A percentile compares a stretch with the other conserved stretches of the same genome.
Conservation (phyloP, 495 filamentous ascomycete genomes). For the Hyaloscypha variabilis region DNA sequence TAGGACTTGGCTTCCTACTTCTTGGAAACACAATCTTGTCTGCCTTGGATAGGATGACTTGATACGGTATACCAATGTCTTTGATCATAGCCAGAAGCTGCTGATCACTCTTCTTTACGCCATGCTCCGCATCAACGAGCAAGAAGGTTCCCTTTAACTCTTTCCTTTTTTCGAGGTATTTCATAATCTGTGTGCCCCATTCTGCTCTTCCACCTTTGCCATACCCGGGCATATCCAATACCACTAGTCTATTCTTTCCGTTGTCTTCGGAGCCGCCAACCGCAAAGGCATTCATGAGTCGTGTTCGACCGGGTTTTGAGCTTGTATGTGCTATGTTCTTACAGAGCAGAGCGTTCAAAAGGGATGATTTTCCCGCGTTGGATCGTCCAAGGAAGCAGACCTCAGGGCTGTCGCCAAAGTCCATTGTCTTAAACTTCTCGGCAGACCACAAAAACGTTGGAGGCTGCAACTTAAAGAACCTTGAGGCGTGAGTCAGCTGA, state of each 20-base stretch:
- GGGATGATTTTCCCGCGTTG: conserved; percentile 89
- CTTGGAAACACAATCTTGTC: conserved; percentile 54
- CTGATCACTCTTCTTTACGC: conserved; percentile 74
- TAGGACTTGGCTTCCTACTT: conserved; percentile 17
- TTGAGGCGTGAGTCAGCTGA: conserved; percentile 58
- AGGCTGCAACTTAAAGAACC: conserved; percentile 63
- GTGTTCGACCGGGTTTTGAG: conserved; percentile 74
- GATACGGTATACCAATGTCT: conserved; percentile 64
- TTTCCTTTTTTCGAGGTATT: conserved; percentile 73
- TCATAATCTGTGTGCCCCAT: conserved; percentile 87
- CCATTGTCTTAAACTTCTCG: conserved; percentile 69
- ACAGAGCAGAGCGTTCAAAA: conserved; percentile 82
- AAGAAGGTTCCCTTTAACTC: conserved; percentile 83
- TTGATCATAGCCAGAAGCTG: conserved; percentile 67
- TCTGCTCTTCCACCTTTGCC: conserved; percentile 72
- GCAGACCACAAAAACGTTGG: conserved; percentile 73
- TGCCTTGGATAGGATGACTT: conserved; percentile 83
- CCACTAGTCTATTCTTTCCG: conserved; percentile 58
- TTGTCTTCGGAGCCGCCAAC: conserved; percentile 53
- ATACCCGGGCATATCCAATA: conserved; percentile 96
- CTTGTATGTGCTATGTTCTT: conserved; percentile 64
- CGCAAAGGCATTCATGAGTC: conserved; percentile 82
- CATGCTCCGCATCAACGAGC: conserved; percentile 78
- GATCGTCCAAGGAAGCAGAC: conserved; percentile 69
- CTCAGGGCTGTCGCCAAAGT: conserved; percentile 59